Evolutionary conservation across 2,329 filamentous ascomycete species (phyloP), one percentile per base, ranked within the genome.

Genomic region (Ophiostoma ulmi): DNA sequence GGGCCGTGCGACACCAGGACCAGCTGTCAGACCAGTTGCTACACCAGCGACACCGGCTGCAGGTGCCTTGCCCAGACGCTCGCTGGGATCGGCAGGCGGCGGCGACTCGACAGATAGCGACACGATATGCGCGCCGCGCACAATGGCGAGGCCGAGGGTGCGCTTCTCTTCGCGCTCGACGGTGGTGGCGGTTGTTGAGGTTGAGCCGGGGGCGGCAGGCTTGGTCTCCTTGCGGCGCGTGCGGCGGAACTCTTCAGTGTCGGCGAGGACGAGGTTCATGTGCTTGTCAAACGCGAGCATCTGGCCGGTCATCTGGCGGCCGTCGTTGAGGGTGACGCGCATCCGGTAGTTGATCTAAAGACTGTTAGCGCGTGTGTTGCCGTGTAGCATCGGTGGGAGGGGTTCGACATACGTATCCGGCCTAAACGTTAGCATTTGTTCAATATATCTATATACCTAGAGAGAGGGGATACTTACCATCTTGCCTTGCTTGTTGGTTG

Each of bases 231-330:
- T 94, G 81, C 91, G 88, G 84, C 95, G 96, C 73, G 94, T 90
- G 79, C 91, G 91, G 80, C 94, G 91, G 81, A 97, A 97, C 81
- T 98, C 94, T 87, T 99, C 95, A 75, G 95, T 98, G 79, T 99
- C 95, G 81, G 94, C 95, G 74, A 99, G 91, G 73, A 99, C 95
- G 75, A 99, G 88, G 81, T 99, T 99, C 95, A 99, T 99, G 82
- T 99, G 95, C 93, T 98, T 98, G 82, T 99, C 95, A 78, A 98
- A 99, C 70, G 95, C 95, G 76, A 99, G 88, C 92, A 99, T 97
- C 81, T 98, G 93, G 73, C 94, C 95, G 58, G 93, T 94, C 90
- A 99, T 96, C 81, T 97, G 93, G 78, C 95, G 90, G 75, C 93
- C 93, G 83, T 99, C 95, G 78, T 92, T 93, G 80, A 99, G 87